phyloP scores from a whole-genome alignment of 202 grass and related monocot species.

The Setaria italica region DNA sequence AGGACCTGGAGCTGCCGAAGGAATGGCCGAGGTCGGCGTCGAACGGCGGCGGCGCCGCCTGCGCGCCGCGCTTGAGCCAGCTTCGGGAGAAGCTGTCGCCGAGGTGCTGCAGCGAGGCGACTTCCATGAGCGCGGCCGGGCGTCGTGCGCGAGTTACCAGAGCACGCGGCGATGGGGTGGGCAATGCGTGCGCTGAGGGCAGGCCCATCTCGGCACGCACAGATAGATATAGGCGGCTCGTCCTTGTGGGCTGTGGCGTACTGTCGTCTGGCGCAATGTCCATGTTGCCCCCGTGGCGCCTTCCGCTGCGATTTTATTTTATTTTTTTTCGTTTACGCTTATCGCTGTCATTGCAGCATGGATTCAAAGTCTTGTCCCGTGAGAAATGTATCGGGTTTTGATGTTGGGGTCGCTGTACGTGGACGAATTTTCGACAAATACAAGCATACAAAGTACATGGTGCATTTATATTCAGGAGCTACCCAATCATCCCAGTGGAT shows the following conservation, averaged over 20 bases:
- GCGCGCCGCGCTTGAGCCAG: slow-evolving; percentile 32
- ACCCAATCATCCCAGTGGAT: not conserved
- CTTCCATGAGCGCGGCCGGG: slow-evolving; percentile 52
- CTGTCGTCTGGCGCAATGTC: slow-evolving; percentile 41
- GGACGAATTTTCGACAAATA: slow-evolving; percentile 10
- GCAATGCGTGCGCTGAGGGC: not conserved
- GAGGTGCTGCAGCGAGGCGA: slow-evolving; percentile 40
- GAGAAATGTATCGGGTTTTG: slow-evolving; percentile 13
- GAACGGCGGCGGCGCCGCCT: slow-evolving; percentile 29
- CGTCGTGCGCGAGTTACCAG: not conserved
- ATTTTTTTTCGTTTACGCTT: not conserved
- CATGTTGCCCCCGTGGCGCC: slow-evolving; percentile 38
- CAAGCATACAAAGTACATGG: not conserved
- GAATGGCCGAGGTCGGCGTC: slow-evolving; percentile 45
- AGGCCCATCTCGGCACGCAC: slow-evolving; percentile 5
- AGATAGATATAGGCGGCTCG: slow-evolving; percentile 64
- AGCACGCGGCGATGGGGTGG: not conserved
- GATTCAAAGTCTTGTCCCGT: not conserved
- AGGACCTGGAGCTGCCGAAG: slow-evolving; percentile 62
- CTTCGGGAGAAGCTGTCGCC: slow-evolving; percentile 69
- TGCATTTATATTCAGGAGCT: not conserved
- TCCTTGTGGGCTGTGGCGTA: not conserved
- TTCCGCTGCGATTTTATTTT: not conserved
- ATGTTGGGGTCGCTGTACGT: slow-evolving; percentile 19
- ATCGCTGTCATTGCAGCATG: slow-evolving; percentile 18